phyloP scores from a whole-genome alignment of 2,329 filamentous ascomycete species.

The Penicillium sp. region DNA sequence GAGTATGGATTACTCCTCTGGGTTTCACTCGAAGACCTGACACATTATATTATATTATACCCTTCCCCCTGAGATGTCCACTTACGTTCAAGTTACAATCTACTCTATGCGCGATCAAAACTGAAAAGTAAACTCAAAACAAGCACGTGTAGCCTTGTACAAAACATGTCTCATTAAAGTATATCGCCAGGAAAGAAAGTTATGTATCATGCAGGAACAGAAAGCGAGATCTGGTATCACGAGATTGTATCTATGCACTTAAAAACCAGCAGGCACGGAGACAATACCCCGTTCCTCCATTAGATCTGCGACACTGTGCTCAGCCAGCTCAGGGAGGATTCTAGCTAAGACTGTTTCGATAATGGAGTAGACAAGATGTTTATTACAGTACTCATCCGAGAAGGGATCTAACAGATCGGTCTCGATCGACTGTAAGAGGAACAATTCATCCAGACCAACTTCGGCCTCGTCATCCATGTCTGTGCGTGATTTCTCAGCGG shows the following conservation, averaged over 20 bases:
- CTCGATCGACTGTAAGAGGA: constrained; percentile 61
- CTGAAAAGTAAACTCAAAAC: not conserved
- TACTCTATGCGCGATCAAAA: not conserved
- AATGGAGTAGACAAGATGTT: constrained; percentile 80
- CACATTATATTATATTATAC: constrained; percentile 15
- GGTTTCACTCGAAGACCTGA: not conserved
- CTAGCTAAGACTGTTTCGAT: constrained; percentile 80
- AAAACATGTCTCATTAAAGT: constrained; percentile 12
- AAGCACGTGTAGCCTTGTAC: not conserved
- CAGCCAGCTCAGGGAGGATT: constrained; percentile 79
- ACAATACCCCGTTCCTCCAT: constrained; percentile 67
- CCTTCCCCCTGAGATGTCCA: constrained; percentile 1
- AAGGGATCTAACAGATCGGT: constrained; percentile 70
- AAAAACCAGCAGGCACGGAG: constrained; percentile 15
- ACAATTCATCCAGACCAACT: constrained; percentile 48
- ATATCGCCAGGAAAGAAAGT: not conserved
- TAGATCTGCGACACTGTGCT: constrained; percentile 69
- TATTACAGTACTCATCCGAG: constrained; percentile 84
- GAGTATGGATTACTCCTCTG: not conserved
- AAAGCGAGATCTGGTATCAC: not conserved
- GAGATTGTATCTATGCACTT: not conserved
- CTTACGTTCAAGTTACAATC: constrained; percentile 2
- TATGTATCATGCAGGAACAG: not conserved
- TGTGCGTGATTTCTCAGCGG: constrained; percentile 11
- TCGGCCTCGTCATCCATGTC: constrained; percentile 19